These are phyloP conservation scores for Cryptococcus wingfieldii DNA, from an alignment of 1,284 basidiomycete genomes.

Conservation along the genomic window DNA sequence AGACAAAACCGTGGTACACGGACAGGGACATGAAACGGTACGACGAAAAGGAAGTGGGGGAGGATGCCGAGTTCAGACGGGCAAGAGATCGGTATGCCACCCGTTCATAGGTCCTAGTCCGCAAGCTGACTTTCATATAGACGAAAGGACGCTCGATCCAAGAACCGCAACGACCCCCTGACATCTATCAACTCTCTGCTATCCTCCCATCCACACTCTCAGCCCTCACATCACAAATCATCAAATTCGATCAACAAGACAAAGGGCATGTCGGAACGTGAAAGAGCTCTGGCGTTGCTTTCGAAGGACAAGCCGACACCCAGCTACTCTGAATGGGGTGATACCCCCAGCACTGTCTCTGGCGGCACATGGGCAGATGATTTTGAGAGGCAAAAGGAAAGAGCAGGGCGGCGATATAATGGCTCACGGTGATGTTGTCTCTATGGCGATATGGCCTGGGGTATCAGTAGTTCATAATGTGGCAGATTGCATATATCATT, in stretches of 20 bases:
- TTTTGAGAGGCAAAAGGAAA: slow-evolving; percentile 40
- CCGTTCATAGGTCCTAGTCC: neutral
- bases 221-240: neutral
- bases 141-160: slow-evolving; percentile 42
- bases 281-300: slow-evolving; percentile 45
- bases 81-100: slow-evolving; percentile 36
- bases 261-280: slow-evolving; percentile 35
- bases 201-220: slow-evolving; percentile 1
- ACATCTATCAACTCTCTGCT: slow-evolving; percentile 16
- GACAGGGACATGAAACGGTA: slow-evolving; percentile 40
- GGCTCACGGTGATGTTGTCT: neutral
- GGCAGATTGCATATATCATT: too few relatives aligned
- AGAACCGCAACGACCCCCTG: slow-evolving; percentile 41
- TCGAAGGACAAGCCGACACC: slow-evolving; percentile 24
- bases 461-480: too few relatives aligned
- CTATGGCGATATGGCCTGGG: neutral
- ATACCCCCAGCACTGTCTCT: slow-evolving; percentile 25
- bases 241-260: slow-evolving; percentile 14
- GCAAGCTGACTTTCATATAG: slow-evolving; percentile 11
- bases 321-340: slow-evolving; percentile 20
- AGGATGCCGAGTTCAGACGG: slow-evolving; percentile 39
- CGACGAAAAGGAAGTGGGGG: slow-evolving; percentile 43
- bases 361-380: slow-evolving; percentile 29
- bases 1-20: slow-evolving; percentile 50
- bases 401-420: slow-evolving; percentile 34